phyloP scores from a whole-genome alignment of 2,329 filamentous ascomycete species.

The Stylonectria norvegica region DNA sequence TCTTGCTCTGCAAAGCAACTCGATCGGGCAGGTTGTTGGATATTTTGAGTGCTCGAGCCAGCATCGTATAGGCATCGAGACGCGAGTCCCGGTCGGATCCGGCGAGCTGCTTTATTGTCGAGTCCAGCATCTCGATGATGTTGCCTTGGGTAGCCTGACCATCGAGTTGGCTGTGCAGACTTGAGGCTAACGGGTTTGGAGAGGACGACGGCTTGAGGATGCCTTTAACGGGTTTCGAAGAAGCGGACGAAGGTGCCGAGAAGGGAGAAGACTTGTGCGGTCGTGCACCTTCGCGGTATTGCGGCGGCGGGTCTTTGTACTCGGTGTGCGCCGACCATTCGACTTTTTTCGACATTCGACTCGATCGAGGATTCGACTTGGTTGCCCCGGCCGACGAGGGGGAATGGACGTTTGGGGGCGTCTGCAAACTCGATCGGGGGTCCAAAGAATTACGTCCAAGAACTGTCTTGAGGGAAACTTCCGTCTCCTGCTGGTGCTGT shows the following conservation, averaged over 20 bases:
- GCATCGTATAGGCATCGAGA: conserved; percentile 80
- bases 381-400: conserved; percentile 41
- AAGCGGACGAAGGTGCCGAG: conserved; percentile 37
- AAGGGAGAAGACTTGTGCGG: conserved; percentile 39
- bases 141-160: conserved; percentile 43
- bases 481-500: conserved; percentile 34
- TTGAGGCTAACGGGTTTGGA: conserved; percentile 43
- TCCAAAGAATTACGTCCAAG: conserved; percentile 38
- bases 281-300: conserved; percentile 39
- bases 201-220: conserved; percentile 74
- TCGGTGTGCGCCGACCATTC: conserved; percentile 56
- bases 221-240: conserved; percentile 51
- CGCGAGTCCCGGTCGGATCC: conserved; percentile 68
- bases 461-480: conserved; percentile 34
- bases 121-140: conserved; percentile 79
- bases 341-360: conserved; percentile 50
- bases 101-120: conserved; percentile 75
- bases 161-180: conserved; percentile 41
- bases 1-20: conserved; percentile 69
- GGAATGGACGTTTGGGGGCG: conserved; percentile 50
- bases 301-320: conserved; percentile 52
- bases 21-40: conserved; percentile 80
- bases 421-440: conserved; percentile 39
- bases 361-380: conserved; percentile 42
- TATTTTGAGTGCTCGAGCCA: conserved; percentile 71